Evolutionary conservation across 2,329 filamentous ascomycete species (phyloP).

Genomic region (Pseudogymnoascus sp.): DNA sequence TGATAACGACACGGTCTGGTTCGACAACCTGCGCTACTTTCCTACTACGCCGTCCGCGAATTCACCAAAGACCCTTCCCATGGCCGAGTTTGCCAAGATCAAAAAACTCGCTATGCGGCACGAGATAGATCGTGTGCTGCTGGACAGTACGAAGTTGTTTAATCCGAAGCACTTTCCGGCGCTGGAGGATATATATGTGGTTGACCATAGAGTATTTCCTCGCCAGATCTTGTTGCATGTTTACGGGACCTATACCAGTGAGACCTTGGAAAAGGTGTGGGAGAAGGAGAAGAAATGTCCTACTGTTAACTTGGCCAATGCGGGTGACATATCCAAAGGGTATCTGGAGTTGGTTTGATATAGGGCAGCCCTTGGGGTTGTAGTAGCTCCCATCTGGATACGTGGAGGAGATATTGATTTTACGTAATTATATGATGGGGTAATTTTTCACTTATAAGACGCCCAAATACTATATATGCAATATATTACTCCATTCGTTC

Average conservation of each 20-base stretch:
- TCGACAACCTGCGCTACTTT: neutral
- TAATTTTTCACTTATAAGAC: neutral
- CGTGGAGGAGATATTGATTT: neutral
- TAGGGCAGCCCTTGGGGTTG: neutral
- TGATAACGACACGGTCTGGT: neutral
- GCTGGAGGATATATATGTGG: neutral
- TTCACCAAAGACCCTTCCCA: no score
- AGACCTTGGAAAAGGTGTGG: no score
- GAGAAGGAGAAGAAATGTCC: neutral
- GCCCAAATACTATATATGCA: neutral
- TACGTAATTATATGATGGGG: neutral
- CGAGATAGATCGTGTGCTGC: neutral
- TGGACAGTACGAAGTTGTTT: neutral
- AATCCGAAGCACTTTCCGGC: neutral
- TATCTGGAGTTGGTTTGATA: neutral
- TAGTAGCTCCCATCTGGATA: neutral
- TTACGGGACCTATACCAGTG: no score
- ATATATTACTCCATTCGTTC: neutral
- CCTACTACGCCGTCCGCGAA: no score
- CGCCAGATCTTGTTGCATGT: neutral
- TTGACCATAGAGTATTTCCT: neutral
- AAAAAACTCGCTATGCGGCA: neutral
- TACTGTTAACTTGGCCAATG: neutral
- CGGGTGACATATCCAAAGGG: neutral
- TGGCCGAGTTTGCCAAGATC: neutral